Conservation (phyloP, 2,329 filamentous ascomycete genomes). For the Zymoseptoria pseudotritici region DNA sequence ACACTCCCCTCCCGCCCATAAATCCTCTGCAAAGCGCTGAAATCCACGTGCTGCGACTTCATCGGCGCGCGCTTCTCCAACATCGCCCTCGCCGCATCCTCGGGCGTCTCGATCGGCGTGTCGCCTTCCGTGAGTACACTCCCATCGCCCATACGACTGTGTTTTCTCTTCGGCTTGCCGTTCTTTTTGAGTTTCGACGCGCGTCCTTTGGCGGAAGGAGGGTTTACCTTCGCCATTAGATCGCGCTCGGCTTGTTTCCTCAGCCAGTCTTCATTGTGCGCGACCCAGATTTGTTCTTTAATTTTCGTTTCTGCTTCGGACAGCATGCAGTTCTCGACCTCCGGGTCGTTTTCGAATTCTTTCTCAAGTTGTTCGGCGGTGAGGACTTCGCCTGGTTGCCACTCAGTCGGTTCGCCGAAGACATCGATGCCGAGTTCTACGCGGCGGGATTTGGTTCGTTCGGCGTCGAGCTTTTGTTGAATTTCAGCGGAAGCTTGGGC, state of each 20-base stretch:
- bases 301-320: conserved; percentile 64
- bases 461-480: conserved; percentile 28
- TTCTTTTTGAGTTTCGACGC: conserved; percentile 30
- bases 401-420: conserved; percentile 50
- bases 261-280: conserved; percentile 89
- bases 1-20: conserved; percentile 24
- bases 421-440: conserved; percentile 46
- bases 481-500: conserved; percentile 23
- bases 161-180: conserved; percentile 42
- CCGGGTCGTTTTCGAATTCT: conserved; percentile 83
- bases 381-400: conserved; percentile 15
- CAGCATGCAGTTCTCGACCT: conserved; percentile 74
- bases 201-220: conserved; percentile 33
- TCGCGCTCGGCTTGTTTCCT: conserved; percentile 78
- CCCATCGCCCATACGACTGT: conserved; percentile 36
- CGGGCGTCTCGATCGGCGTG: conserved; percentile 36
- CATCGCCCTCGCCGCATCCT: conserved; percentile 41
- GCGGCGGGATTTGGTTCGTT: conserved; percentile 45
- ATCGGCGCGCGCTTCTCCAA: conserved; percentile 36
- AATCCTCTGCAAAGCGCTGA: conserved; percentile 37
- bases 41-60: conserved; percentile 41
- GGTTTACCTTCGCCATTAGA: conserved; percentile 61
- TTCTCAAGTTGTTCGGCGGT: conserved; percentile 36
- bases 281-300: conserved; percentile 91
- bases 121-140: conserved; percentile 36